Evolutionary conservation across 2,329 filamentous ascomycete species (phyloP).

Genomic region (Ascosphaera acerosa): DNA sequence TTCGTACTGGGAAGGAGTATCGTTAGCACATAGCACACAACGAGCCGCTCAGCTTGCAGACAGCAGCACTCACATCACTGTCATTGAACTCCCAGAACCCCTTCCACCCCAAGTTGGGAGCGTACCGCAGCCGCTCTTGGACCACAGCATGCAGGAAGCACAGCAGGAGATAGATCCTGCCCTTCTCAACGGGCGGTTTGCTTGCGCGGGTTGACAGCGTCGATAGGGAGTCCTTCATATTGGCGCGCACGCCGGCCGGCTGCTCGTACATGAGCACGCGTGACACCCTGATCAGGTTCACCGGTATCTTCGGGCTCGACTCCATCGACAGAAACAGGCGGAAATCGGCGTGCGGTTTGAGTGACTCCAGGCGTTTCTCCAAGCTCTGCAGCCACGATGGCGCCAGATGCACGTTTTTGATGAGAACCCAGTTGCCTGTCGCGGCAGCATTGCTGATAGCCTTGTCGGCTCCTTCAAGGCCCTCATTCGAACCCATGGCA

Average conservation of each 20-base stretch:
- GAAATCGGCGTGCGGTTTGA: constrained; percentile 86
- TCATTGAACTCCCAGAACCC: constrained; percentile 99
- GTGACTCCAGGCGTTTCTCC: constrained; percentile 85
- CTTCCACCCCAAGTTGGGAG: constrained; percentile 86
- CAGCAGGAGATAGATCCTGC: constrained; percentile 67
- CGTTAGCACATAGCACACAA: constrained; percentile 7
- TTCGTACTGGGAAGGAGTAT: constrained; percentile 42
- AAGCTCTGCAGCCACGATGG: constrained; percentile 91
- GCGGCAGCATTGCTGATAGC: constrained; percentile 82
- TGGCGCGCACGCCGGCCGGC: constrained; percentile 81
- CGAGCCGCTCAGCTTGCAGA: not conserved
- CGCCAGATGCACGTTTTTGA: constrained; percentile 96
- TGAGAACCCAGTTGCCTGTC: constrained; percentile 78
- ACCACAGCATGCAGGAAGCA: constrained; percentile 91
- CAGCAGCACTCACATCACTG: constrained; percentile 55
- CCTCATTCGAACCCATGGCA: constrained; percentile 96
- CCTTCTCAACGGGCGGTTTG: constrained; percentile 73
- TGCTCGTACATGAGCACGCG: constrained; percentile 96
- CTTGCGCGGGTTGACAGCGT: constrained; percentile 50
- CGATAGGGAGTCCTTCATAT: constrained; percentile 93
- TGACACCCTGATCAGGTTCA: constrained; percentile 80
- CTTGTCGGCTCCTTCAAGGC: constrained; percentile 76
- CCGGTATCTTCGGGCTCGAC: constrained; percentile 83
- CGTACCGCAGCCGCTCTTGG: constrained; percentile 83
- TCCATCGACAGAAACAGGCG: constrained; percentile 96